These are phyloP conservation scores for Suhomyces maxii DNA, from an alignment of 1,139 yeast species.

Conservation along the genomic window DNA sequence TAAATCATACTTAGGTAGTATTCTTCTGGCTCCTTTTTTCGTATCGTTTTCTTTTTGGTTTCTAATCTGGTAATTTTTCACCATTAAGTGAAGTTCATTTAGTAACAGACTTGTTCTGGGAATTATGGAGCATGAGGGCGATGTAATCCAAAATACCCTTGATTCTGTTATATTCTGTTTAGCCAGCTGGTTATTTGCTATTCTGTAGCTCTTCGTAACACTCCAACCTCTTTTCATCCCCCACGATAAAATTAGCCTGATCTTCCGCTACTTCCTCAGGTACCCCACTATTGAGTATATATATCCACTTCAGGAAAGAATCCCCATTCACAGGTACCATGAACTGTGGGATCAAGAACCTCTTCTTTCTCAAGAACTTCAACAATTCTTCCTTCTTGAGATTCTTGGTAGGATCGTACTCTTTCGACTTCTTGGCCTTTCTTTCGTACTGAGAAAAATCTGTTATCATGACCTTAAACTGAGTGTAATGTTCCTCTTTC, in stretches of 20 bases:
- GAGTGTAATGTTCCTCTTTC: conserved; percentile 25
- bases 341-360: not conserved
- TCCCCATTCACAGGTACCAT: not conserved
- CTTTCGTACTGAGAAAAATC: conserved; percentile 31
- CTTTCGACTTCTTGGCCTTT: conserved; percentile 19
- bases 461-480: conserved; percentile 25
- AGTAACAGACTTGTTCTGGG: too few species aligned
- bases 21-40: too few species aligned
- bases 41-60: too few species aligned
- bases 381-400: conserved; percentile 26
- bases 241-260: conserved; percentile 41
- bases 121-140: too few species aligned
- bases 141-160: too few species aligned
- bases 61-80: too few species aligned
- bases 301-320: conserved; percentile 34
- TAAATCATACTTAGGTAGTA: too few species aligned
- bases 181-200: not conserved
- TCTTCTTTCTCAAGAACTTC: conserved; percentile 3
- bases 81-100: too few species aligned
- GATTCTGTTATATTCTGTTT: too few species aligned
- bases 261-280: conserved; percentile 27
- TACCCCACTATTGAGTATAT: conserved; percentile 23
- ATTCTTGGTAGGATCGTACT: conserved; percentile 22
- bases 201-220: conserved; percentile 4
- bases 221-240: conserved; percentile 38